Conservation (phyloP, 495 filamentous ascomycete species). For the Mycothermus thermophilus region DNA sequence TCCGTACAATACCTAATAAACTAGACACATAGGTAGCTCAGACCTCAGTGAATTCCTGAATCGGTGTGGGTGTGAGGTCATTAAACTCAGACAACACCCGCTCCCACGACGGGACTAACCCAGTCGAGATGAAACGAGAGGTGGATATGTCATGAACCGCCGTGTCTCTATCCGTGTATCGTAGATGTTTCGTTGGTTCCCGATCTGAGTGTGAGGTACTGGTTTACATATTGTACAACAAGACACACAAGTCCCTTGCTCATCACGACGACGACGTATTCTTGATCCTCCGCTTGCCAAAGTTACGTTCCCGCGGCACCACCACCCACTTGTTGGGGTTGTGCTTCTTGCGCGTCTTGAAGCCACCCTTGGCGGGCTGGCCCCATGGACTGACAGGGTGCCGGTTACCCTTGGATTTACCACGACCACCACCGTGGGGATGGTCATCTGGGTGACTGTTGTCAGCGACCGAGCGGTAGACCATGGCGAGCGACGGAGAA, state of each 20-base stretch:
- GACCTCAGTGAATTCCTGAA: no score
- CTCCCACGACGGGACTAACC: no score
- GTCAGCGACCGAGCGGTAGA: conserved; percentile 18
- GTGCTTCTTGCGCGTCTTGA: conserved; percentile 69
- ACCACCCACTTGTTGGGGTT: conserved; percentile 77
- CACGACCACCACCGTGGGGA: conserved; percentile 95
- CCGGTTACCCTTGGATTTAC: conserved; percentile 96
- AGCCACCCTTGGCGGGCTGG: conserved; percentile 84
- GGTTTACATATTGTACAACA: conserved; percentile 23
- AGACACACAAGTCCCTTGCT: background rate
- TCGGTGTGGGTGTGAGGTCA: no score
- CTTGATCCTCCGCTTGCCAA: conserved; percentile 53
- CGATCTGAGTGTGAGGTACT: no score
- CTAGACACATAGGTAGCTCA: no score
- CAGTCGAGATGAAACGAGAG: no score
- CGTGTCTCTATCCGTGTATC: no score
- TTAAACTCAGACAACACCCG: no score
- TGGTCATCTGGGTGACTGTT: conserved; percentile 49
- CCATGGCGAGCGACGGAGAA: background rate
- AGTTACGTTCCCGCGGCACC: conserved; percentile 56
- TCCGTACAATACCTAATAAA: no score
- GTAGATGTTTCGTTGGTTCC: no score
- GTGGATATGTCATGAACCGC: no score
- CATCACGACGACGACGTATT: conserved; percentile 18
- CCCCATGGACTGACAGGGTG: conserved; percentile 94